Evolutionary conservation across 495 filamentous ascomycete genomes (phyloP).

Genomic region (Penicillium chermesinum): DNA sequence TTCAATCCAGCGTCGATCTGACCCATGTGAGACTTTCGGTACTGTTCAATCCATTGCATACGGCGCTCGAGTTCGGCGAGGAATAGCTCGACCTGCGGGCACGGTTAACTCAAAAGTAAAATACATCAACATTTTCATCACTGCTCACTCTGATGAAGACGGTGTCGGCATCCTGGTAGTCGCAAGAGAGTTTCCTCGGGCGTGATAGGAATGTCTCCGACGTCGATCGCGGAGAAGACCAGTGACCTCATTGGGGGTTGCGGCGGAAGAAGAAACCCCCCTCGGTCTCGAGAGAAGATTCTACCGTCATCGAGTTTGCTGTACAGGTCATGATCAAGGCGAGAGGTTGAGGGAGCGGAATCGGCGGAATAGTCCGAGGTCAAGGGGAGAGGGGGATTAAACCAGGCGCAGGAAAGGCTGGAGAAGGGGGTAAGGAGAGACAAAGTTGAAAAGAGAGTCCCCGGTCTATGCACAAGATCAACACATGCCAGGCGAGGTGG

Average conservation of each 20-base stretch:
- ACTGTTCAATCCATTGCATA: constrained; percentile 83
- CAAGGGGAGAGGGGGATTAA: neutral
- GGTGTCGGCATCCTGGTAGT: constrained; percentile 59
- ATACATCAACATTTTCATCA: neutral
- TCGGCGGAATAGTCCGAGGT: constrained; percentile 2
- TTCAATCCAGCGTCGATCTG: constrained; percentile 77
- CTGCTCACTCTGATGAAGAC: constrained; percentile 56
- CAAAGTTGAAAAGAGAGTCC: neutral
- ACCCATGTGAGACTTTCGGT: constrained; percentile 73
- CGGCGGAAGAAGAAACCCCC: constrained; percentile 24
- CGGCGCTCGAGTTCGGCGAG: constrained; percentile 80
- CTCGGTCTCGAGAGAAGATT: constrained; percentile 34
- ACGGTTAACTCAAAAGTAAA: constrained; percentile 9
- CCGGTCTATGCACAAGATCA: constrained; percentile 1
- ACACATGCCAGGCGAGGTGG: constrained; percentile 1
- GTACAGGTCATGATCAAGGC: constrained; percentile 39
- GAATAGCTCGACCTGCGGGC: constrained; percentile 74
- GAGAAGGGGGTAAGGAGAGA: neutral
- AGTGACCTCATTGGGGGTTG: constrained; percentile 34
- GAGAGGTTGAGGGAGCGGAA: neutral
- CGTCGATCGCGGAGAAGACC: constrained; percentile 41
- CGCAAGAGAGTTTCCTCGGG: constrained; percentile 55
- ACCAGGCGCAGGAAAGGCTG: neutral
- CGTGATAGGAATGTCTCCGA: constrained; percentile 62
- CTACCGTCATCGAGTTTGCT: constrained; percentile 41